These are phyloP conservation scores for Umbelopsis sp. DNA, from an alignment of 192 early-diverging fungal genomes.

Conservation along the genomic window DNA sequence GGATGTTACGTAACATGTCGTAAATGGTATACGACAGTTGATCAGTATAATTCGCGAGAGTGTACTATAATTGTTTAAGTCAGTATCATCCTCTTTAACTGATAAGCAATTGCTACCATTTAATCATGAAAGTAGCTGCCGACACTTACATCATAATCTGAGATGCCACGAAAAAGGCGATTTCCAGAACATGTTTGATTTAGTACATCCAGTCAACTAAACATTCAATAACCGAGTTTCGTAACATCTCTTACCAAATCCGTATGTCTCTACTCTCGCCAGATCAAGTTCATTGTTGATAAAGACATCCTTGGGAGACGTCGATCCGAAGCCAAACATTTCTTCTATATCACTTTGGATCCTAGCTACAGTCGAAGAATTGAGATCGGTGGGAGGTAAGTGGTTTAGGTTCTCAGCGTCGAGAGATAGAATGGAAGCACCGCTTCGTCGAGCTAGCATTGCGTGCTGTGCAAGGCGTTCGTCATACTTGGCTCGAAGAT, in stretches of 20 bases:
- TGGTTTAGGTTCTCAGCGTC: background rate
- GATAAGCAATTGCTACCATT: background rate
- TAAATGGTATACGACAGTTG: constrained; percentile 60
- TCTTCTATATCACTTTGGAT: constrained; percentile 1
- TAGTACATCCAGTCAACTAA: background rate
- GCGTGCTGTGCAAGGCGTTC: constrained; percentile 12
- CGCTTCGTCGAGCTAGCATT: background rate
- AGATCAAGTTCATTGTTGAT: constrained; percentile 62
- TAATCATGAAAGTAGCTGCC: background rate
- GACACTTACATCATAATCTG: constrained; percentile 53
- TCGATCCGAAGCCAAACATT: constrained; percentile 25
- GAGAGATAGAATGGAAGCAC: constrained; percentile 5
- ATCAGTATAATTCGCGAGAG: constrained; percentile 61
- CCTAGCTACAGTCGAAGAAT: background rate
- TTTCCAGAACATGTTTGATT: no score
- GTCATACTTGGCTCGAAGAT: constrained; percentile 4
- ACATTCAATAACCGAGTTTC: no score
- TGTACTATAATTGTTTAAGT: constrained; percentile 43
- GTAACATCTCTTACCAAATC: constrained; percentile 33
- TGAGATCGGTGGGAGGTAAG: background rate
- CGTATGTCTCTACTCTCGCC: constrained; percentile 55
- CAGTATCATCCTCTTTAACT: background rate
- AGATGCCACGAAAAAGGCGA: background rate
- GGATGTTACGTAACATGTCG: constrained; percentile 56
- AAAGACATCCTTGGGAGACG: constrained; percentile 46